phyloP scores from a whole-genome alignment of 2,329 filamentous ascomycete genomes.

The Ophiostoma australiae region DNA sequence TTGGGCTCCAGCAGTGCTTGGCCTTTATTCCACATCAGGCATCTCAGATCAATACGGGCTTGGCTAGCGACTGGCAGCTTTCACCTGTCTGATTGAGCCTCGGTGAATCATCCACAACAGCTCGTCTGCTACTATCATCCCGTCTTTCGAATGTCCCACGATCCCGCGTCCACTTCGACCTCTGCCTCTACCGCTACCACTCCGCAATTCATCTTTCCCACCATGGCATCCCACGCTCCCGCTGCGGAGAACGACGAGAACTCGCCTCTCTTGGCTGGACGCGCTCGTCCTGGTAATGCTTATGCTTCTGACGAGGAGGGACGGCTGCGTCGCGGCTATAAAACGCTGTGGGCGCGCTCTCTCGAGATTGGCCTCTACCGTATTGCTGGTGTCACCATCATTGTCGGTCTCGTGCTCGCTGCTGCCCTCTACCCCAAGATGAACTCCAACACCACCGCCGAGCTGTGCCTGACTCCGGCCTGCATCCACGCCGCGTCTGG shows the following conservation, averaged over 20 bases:
- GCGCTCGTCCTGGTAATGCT: neutral
- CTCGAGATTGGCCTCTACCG: constrained; percentile 14
- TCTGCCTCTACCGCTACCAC: neutral
- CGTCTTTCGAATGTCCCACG: constrained; percentile 10
- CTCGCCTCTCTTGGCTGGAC: constrained; percentile 17
- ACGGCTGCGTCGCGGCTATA: constrained; percentile 15
- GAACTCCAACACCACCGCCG: constrained; percentile 21
- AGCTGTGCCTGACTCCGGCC: constrained; percentile 52
- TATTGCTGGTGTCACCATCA: neutral
- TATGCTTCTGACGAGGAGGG: neutral
- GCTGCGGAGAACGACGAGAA: constrained; percentile 13
- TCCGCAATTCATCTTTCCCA: constrained; percentile 9
- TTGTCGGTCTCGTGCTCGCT: constrained; percentile 17
- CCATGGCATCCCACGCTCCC: neutral
- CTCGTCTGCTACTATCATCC: constrained; percentile 3
- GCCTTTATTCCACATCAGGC: constrained; percentile 4
- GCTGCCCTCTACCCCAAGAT: constrained; percentile 18
- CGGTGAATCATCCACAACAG: neutral
- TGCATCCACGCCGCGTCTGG: constrained; percentile 60
- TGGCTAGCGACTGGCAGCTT: constrained; percentile 9
- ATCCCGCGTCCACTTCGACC: neutral
- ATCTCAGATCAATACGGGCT: neutral
- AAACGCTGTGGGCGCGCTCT: constrained; percentile 7
- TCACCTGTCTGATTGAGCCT: neutral
- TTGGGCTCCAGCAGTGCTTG: constrained; percentile 5